Conservation (phyloP, 192 early-diverging fungal genomes). For the Podila epicladia region DNA sequence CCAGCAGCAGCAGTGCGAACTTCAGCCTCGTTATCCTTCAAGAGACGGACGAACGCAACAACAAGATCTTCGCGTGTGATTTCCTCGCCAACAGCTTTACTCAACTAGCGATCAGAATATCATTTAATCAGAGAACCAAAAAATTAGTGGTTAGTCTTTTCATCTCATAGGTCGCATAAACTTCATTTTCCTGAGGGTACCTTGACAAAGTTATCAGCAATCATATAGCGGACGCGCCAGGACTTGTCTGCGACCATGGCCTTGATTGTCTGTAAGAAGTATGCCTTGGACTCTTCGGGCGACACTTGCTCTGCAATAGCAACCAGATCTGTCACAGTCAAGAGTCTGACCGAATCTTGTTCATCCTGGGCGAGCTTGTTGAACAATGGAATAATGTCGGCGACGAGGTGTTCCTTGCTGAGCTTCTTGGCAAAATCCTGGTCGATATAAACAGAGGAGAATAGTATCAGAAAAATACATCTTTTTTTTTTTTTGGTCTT, state of each 20-base stretch:
- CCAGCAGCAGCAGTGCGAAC: constrained; percentile 95
- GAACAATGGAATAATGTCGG: constrained; percentile 90
- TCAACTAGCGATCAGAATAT: constrained; percentile 58
- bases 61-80: constrained; percentile 90
- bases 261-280: constrained; percentile 80
- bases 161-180: not conserved
- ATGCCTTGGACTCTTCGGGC: constrained; percentile 79
- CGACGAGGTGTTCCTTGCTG: constrained; percentile 78
- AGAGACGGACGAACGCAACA: constrained; percentile 81
- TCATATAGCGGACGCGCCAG: constrained; percentile 99
- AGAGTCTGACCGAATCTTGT: constrained; percentile 97
- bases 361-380: constrained; percentile 84
- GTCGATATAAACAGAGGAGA: not conserved
- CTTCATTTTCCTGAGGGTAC: constrained; percentile 51
- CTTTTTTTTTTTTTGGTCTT: not conserved
- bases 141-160: not conserved
- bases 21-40: constrained; percentile 98
- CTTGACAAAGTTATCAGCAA: constrained; percentile 97
- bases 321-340: constrained; percentile 93
- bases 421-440: constrained; percentile 78
- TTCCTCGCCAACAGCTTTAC: constrained; percentile 80
- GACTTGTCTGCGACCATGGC: constrained; percentile 90
- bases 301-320: constrained; percentile 85
- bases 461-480: not conserved
- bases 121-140: not conserved